Percentiles rank a stretch among this genome's conserved stretches.
Conservation (phyloP, 2,329 filamentous ascomycete genomes). For the Gyromitra esculenta region DNA sequence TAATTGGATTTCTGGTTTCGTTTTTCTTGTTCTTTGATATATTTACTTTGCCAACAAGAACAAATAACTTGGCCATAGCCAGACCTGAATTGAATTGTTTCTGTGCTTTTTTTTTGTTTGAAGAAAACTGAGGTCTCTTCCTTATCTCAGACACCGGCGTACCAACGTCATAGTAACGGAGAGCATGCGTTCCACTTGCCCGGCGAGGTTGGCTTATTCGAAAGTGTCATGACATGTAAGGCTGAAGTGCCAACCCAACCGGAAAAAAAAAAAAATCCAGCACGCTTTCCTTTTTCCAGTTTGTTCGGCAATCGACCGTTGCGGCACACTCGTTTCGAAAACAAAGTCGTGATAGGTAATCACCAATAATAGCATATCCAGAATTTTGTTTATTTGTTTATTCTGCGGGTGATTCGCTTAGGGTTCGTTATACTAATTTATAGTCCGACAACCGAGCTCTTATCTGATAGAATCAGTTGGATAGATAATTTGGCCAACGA, state of each 20-base stretch:
- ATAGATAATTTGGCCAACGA: not conserved
- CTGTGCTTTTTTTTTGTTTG: too few species aligned
- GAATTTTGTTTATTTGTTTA: not conserved
- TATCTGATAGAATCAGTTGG: constrained; percentile 3
- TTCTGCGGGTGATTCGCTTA: not conserved
- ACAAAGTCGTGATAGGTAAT: not conserved
- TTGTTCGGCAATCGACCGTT: not conserved
- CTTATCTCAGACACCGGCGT: not conserved
- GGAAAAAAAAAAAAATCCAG: not conserved
- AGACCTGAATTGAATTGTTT: too few species aligned
- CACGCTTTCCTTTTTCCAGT: not conserved
- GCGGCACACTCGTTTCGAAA: not conserved
- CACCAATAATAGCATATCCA: not conserved
- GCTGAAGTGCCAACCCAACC: constrained; percentile 4
- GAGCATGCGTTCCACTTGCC: not conserved
- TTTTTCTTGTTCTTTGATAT: not conserved
- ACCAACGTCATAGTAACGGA: not conserved
- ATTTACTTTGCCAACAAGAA: not conserved
- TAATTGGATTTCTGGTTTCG: not conserved
- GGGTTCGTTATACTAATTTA: not conserved
- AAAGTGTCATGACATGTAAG: not conserved
- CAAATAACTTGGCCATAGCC: not conserved
- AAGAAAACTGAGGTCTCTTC: not conserved
- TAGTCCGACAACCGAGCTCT: not conserved
- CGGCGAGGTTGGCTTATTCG: not conserved